Evolutionary conservation across 2,329 filamentous ascomycete genomes (phyloP).

Genomic region (Ceratocystis albifundus): DNA sequence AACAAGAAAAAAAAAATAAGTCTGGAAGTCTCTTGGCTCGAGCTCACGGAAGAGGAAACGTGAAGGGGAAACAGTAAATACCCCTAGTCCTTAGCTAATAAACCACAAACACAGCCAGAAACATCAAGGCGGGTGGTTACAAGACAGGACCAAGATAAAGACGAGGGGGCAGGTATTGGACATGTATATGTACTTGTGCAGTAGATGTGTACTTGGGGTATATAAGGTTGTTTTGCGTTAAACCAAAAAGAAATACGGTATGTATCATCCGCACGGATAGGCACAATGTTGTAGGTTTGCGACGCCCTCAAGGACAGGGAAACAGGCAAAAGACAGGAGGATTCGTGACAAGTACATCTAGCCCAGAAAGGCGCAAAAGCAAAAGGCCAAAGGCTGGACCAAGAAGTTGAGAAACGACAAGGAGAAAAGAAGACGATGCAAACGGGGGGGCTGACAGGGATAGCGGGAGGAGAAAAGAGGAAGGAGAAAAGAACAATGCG

Average conservation of each 20-base stretch:
- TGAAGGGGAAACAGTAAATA: background rate
- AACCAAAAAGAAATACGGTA: background rate
- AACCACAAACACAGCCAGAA: slow-evolving; percentile 8
- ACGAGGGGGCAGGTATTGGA: background rate
- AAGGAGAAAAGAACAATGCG: background rate
- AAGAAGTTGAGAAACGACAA: slow-evolving; percentile 3
- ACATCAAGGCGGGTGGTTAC: background rate
- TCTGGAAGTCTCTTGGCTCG: slow-evolving; percentile 6
- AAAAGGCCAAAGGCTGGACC: background rate
- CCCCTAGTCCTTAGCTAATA: background rate
- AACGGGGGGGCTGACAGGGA: background rate
- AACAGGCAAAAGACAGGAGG: background rate
- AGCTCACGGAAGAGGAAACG: slow-evolving; percentile 5
- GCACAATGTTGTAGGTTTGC: background rate
- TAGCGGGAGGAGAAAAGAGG: background rate
- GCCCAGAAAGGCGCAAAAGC: background rate
- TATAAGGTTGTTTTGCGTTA: slow-evolving; percentile 8
- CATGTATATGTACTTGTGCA: background rate
- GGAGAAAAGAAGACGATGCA: slow-evolving; percentile 3
- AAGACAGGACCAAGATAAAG: background rate
- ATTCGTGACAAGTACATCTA: slow-evolving; percentile 1
- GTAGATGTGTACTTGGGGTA: background rate
- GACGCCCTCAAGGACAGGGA: background rate
- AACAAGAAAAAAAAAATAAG: background rate
- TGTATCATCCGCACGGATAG: background rate